Evolutionary conservation across 129 eudicot genomes (phyloP), one percentile per base, ranked within the genome.

Genomic region (Apium graveolens): DNA sequence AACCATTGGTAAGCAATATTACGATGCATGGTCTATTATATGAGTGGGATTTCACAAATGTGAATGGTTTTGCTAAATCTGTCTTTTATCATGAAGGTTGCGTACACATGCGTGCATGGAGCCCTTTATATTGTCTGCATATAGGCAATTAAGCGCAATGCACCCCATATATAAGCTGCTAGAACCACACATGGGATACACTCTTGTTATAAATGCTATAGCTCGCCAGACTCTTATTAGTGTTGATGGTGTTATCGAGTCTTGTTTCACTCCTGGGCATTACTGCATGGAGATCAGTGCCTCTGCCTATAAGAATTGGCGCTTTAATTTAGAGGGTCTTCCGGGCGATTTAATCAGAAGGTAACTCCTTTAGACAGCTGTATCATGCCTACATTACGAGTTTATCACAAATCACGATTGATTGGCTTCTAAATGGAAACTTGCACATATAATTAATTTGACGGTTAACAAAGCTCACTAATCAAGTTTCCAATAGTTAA

Each of bases 151-250:
- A 85, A 90, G 98, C 73, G 84, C 82, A n/a, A n/a, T n/a, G n/a
- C n/a, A n/a, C n/a, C n/a, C n/a, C n/a, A n/a, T n/a, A n/a, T n/a
- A n/a, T n/a, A 93, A 90, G 93, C 89, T 93, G 55, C 75, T 93
- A 85, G 92, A 86, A 77, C 94, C 91, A 55, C 96, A 93, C 86
- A 90, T 92, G 96, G 80, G 88, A 79, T 90, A 93, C 73, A 82
- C 93, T 8, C 78, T 93, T 60, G 90, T 86, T 81, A 88, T 90
- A 79, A 93, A 93, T 57, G 93, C 86, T 4, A 75, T 89, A 71
- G 98, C 98, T 16, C 90, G 98, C n/a, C n/a, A n/a, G n/a, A n/a
- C n/a, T n/a, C n/a, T n/a, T n/a, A n/a, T n/a, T n/a, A n/a, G n/a
- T n/a, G n/a, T n/a, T n/a, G n/a, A n/a, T n/a, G n/a, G n/a, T n/a